Evolutionary conservation across 2,329 filamentous ascomycete species (phyloP).

Genomic region (Boeremia exigua): DNA sequence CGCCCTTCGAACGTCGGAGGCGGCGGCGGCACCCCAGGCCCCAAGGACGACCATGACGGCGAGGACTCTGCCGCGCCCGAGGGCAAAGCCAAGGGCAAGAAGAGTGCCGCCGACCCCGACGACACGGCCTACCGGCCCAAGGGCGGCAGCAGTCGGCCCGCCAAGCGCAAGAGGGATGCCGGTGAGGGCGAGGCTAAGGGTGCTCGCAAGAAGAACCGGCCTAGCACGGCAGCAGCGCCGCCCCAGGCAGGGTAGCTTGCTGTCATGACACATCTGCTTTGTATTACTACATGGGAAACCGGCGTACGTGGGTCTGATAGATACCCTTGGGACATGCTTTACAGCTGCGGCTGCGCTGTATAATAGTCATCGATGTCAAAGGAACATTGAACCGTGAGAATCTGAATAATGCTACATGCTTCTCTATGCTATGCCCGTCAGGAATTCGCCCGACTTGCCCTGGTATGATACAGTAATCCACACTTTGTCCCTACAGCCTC

Average conservation of each 20-base stretch:
- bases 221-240: slow-evolving; percentile 25
- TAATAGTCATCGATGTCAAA: neutral
- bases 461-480: slow-evolving; percentile 8
- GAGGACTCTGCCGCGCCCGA: slow-evolving; percentile 49
- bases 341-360: neutral
- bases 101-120: slow-evolving; percentile 45
- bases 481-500: neutral
- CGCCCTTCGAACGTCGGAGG: slow-evolving; percentile 41
- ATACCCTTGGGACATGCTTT: slow-evolving; percentile 21
- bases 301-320: slow-evolving; percentile 17
- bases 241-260: neutral
- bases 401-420: slow-evolving; percentile 4
- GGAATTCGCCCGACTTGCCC: neutral
- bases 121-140: slow-evolving; percentile 57
- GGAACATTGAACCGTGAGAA: neutral
- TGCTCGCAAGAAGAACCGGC: slow-evolving; percentile 43
- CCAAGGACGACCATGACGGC: slow-evolving; percentile 49
- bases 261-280: slow-evolving; percentile 4
- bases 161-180: slow-evolving; percentile 53
- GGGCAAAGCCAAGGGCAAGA: slow-evolving; percentile 34
- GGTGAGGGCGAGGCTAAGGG: slow-evolving; percentile 39
- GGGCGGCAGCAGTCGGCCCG: slow-evolving; percentile 52
- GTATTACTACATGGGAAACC: neutral
- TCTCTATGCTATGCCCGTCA: neutral
- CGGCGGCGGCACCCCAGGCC: slow-evolving; percentile 33